These are phyloP conservation scores for Hemisphaericaspora lyxosophila DNA, from an alignment of 1,139 yeast species.

Conservation along the genomic window DNA sequence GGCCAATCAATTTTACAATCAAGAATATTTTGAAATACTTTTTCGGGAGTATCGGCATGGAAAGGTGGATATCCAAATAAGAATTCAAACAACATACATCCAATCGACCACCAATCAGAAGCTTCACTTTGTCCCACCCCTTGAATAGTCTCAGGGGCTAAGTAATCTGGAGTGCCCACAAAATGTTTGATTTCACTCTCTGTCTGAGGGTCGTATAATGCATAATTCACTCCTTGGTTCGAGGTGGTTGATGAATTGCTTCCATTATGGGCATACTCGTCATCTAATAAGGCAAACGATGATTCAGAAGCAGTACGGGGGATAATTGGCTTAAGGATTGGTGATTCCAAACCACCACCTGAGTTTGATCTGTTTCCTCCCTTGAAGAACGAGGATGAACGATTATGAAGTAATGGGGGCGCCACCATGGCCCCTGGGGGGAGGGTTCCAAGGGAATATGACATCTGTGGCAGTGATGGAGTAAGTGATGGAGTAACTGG, in stretches of 20 bases:
- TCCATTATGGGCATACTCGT: slow-evolving; percentile 33
- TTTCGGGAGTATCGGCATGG: slow-evolving; percentile 77
- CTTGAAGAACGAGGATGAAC: slow-evolving; percentile 14
- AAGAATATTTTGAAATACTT: slow-evolving; percentile 79
- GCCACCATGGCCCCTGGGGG: neutral
- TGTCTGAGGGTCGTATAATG: slow-evolving; percentile 69
- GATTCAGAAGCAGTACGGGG: slow-evolving; percentile 55
- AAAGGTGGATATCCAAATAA: slow-evolving; percentile 94
- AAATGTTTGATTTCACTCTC: slow-evolving; percentile 53
- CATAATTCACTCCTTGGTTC: slow-evolving; percentile 35
- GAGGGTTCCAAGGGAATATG: neutral
- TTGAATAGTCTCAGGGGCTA: slow-evolving; percentile 92
- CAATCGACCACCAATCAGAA: slow-evolving; percentile 99
- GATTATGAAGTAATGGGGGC: slow-evolving; percentile 5
- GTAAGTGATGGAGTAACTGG: slow-evolving; percentile 10
- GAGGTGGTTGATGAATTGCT: slow-evolving; percentile 17
- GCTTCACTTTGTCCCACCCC: slow-evolving; percentile 84
- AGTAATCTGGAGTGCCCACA: slow-evolving; percentile 97
- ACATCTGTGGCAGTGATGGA: too few relatives aligned
- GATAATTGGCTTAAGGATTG: slow-evolving; percentile 46
- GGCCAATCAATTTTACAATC: slow-evolving; percentile 86
- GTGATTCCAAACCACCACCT: slow-evolving; percentile 46
- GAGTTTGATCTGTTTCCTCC: slow-evolving; percentile 27
- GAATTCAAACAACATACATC: slow-evolving; percentile 92
- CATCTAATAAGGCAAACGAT: slow-evolving; percentile 55